These are phyloP conservation scores for Rhododendron ovatum DNA, from an alignment of 148 eudicot species.

Conservation along the genomic window DNA sequence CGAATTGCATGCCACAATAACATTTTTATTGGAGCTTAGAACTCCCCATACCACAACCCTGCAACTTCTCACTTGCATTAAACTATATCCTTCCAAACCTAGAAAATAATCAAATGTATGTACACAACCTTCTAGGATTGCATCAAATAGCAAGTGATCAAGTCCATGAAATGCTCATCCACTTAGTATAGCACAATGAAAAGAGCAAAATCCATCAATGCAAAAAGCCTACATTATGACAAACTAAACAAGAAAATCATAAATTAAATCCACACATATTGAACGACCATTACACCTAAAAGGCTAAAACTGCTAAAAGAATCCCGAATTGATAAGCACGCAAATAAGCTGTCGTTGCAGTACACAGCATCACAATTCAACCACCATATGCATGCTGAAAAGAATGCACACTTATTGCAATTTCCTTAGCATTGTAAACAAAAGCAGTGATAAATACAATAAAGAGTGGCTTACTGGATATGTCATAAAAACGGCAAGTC, in stretches of 20 bases:
- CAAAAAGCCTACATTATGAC: not conserved
- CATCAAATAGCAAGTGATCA: not conserved
- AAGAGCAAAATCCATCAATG: not conserved
- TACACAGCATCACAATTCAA: not conserved
- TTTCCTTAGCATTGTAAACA: not conserved
- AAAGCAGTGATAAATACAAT: not conserved
- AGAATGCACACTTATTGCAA: not conserved
- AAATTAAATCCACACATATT: not conserved
- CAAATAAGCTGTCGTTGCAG: not conserved
- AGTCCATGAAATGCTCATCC: not conserved
- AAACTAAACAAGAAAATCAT: not conserved
- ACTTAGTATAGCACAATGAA: not conserved
- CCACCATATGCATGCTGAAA: not conserved
- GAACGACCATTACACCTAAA: not conserved
- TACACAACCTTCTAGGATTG: not conserved
- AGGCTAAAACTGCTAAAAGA: not conserved
- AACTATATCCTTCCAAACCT: not conserved
- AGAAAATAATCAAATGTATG: not conserved
- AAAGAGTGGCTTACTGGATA: constrained; percentile 43
- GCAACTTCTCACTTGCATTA: not conserved
- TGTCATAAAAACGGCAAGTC: constrained; percentile 48
- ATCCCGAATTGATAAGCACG: not conserved
- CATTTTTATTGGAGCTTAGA: not conserved
- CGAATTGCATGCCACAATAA: not conserved
- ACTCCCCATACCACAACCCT: not conserved